Evolutionary conservation across 306 rosid species (phyloP).

Genomic region (Gastrolobium bilobum): DNA sequence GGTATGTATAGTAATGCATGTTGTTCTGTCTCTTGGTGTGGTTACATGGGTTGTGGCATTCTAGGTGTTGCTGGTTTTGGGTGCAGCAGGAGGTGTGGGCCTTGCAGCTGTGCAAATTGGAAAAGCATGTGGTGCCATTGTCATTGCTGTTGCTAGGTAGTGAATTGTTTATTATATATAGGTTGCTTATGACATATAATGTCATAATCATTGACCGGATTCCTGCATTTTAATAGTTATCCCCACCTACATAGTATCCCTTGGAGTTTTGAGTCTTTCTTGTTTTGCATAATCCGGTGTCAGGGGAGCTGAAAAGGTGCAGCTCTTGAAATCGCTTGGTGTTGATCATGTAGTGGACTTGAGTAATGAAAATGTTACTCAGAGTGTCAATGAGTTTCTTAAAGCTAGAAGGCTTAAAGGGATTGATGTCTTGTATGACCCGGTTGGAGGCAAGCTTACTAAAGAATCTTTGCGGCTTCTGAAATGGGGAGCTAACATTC

Average conservation of each 20-base stretch:
- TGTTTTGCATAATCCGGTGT: slow-evolving; percentile 42
- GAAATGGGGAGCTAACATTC: slow-evolving; percentile 92
- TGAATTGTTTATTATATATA: background rate
- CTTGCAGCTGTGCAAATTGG: slow-evolving; percentile 96
- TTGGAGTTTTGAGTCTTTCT: slow-evolving; percentile 21
- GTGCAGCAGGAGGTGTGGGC: slow-evolving; percentile 98
- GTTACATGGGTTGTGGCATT: slow-evolving; percentile 30
- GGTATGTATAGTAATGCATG: background rate
- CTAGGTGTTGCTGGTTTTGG: slow-evolving; percentile 91
- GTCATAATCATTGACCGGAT: slow-evolving; percentile 4
- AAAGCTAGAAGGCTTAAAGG: slow-evolving; percentile 81
- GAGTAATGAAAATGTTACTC: slow-evolving; percentile 63
- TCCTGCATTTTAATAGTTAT: slow-evolving; percentile 15
- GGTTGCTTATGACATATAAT: background rate
- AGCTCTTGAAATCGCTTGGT: slow-evolving; percentile 77
- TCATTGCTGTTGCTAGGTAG: slow-evolving; percentile 95
- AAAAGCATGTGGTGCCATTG: slow-evolving; percentile 83
- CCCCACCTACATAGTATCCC: background rate
- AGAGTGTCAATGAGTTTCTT: slow-evolving; percentile 78
- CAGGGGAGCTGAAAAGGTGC: slow-evolving; percentile 89
- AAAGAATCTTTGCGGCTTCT: slow-evolving; percentile 81
- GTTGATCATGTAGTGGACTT: slow-evolving; percentile 95
- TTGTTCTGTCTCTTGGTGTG: slow-evolving; percentile 39
- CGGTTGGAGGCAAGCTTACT: slow-evolving; percentile 91
- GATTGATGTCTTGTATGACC: slow-evolving; percentile 92